phyloP scores from a whole-genome alignment of 1,284 basidiomycete species.

The Lentinula novae-zelandiae region DNA sequence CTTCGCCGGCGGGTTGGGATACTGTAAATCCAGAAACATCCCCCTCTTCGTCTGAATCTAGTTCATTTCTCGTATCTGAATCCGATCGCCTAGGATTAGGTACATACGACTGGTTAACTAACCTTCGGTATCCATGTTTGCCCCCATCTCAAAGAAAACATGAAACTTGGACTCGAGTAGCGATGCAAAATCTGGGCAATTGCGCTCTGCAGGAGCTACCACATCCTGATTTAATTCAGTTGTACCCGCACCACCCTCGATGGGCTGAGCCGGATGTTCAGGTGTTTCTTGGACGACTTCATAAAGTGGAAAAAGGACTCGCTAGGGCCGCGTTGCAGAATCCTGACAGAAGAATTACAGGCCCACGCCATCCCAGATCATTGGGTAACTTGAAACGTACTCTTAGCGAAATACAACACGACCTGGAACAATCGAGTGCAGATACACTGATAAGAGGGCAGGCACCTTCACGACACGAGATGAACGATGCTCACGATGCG shows the following conservation, averaged over 20 bases:
- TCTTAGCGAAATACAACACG: background rate
- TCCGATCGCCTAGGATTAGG: background rate
- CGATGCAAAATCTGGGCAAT: conserved; percentile 12
- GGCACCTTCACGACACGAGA: background rate
- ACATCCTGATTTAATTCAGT: conserved; percentile 12
- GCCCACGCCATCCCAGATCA: conserved; percentile 2
- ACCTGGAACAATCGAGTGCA: background rate
- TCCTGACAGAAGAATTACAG: conserved; percentile 1
- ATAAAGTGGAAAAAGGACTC: background rate
- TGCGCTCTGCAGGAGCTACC: conserved; percentile 10
- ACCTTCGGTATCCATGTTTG: background rate
- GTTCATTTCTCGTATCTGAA: background rate
- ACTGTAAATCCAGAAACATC: background rate
- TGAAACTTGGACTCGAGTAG: background rate
- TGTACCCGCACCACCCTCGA: conserved; percentile 14
- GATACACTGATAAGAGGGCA: background rate
- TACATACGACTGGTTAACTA: background rate
- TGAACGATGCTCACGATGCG: background rate
- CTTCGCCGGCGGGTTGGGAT: background rate
- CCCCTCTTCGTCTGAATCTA: background rate
- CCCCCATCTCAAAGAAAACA: background rate
- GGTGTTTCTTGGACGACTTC: background rate
- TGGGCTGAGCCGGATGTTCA: conserved; percentile 13
- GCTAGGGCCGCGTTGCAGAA: background rate
- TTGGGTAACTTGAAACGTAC: conserved; percentile 8